Evolutionary conservation across 352 stramenopile species (phyloP).

Genomic region (Phytophthora pluvialis): DNA sequence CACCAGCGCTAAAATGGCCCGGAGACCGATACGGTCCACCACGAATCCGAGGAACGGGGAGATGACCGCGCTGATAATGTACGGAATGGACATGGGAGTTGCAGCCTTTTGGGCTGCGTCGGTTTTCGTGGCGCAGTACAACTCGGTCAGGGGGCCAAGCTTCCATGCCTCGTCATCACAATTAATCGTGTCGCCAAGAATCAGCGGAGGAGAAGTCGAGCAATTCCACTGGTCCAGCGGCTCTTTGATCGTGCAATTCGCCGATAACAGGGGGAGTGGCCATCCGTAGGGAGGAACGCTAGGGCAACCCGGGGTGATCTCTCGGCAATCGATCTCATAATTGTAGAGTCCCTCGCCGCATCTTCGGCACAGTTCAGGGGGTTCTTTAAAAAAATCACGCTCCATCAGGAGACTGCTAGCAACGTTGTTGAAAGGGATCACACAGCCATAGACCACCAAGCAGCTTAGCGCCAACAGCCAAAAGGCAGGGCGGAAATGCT

Average conservation of each 20-base stretch:
- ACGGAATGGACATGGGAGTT: slow-evolving; percentile 93
- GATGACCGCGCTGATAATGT: slow-evolving; percentile 91
- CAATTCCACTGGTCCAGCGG: slow-evolving; percentile 70
- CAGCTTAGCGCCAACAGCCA: slow-evolving; percentile 92
- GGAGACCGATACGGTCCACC: slow-evolving; percentile 90
- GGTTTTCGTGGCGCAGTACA: slow-evolving; percentile 69
- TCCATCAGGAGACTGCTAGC: slow-evolving; percentile 93
- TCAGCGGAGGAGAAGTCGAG: slow-evolving; percentile 57
- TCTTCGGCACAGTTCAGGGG: slow-evolving; percentile 49
- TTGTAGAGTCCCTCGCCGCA: slow-evolving; percentile 69
- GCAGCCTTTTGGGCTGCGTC: slow-evolving; percentile 70
- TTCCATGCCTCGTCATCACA: slow-evolving; percentile 80
- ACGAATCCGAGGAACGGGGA: slow-evolving; percentile 91
- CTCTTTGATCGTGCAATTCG: slow-evolving; percentile 74
- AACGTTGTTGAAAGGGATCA: slow-evolving; percentile 96
- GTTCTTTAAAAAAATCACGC: slow-evolving; percentile 86
- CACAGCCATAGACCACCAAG: slow-evolving; percentile 93
- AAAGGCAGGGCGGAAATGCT: slow-evolving; percentile 85
- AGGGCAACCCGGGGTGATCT: slow-evolving; percentile 58
- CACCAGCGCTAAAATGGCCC: slow-evolving; percentile 81
- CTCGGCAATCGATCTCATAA: slow-evolving; percentile 53
- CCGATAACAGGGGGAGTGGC: slow-evolving; percentile 71
- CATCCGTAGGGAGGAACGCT: slow-evolving; percentile 75
- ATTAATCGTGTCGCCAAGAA: slow-evolving; percentile 78
- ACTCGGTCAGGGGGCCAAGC: slow-evolving; percentile 56